A percentile compares a stretch with the other conserved stretches of the same genome.
phyloP scores from a whole-genome alignment of 805 yeast genomes.

The Myxozyma nipponensis region DNA sequence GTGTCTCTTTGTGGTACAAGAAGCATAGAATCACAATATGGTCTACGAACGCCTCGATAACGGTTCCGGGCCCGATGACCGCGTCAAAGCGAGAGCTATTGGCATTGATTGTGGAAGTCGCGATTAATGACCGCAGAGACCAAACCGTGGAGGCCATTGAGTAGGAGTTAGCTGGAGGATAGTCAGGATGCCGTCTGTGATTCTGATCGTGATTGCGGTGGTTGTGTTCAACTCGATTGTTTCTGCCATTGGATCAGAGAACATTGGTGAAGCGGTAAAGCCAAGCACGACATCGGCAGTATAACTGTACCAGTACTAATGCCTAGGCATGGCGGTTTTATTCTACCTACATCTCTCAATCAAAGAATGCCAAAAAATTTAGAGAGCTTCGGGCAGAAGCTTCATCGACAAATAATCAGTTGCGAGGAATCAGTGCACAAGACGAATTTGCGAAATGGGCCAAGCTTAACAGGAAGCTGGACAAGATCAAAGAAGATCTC shows the following conservation, averaged over 20 bases:
- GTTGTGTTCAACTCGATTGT: constrained; percentile 42
- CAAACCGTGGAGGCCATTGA: too few species aligned
- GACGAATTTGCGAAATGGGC: constrained; percentile 97
- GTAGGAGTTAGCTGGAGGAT: too few species aligned
- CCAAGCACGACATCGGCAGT: constrained; percentile 1
- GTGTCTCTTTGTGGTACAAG: too few species aligned
- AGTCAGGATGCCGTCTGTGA: constrained; percentile 13
- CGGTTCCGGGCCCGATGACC: too few species aligned
- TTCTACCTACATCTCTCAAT: constrained; percentile 11
- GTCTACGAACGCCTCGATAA: too few species aligned
- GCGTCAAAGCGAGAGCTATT: too few species aligned
- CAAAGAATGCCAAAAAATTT: constrained; percentile 34
- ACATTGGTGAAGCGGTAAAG: constrained; percentile 32
- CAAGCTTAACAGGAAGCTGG: constrained; percentile 70
- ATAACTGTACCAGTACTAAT: too few species aligned
- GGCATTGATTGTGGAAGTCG: too few species aligned
- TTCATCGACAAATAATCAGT: constrained; percentile 46
- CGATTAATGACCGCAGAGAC: too few species aligned
- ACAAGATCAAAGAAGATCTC: constrained; percentile 53
- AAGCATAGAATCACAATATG: too few species aligned
- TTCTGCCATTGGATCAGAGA: constrained; percentile 38
- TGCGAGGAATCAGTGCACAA: constrained; percentile 71
- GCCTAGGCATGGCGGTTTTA: constrained; percentile 24
- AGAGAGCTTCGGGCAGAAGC: constrained; percentile 45
- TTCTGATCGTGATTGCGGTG: constrained; percentile 36